phyloP scores from a whole-genome alignment of 1,284 basidiomycete genomes.

The Ganoderma resinaceum region DNA sequence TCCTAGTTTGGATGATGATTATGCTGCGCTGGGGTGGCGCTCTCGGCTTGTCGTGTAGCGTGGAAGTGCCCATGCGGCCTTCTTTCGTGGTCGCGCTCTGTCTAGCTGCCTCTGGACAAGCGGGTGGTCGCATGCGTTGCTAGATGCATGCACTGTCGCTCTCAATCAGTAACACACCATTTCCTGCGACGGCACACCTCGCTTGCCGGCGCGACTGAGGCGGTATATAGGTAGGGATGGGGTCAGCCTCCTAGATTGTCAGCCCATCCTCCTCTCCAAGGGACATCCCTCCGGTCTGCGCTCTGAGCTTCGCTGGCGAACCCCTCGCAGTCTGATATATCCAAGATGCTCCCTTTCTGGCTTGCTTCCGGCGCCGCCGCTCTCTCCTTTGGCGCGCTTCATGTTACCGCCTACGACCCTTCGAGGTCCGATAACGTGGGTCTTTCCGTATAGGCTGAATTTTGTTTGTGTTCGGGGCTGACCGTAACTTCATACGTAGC shows the following conservation, averaged over 20 bases:
- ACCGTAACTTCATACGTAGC: neutral
- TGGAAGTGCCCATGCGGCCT: neutral
- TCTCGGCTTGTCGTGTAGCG: neutral
- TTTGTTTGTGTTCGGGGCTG: neutral
- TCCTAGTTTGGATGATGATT: neutral
- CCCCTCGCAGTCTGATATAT: neutral
- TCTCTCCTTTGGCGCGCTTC: constrained; percentile 18
- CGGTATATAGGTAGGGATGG: neutral
- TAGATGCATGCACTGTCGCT: neutral
- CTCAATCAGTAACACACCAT: neutral
- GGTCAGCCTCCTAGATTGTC: neutral
- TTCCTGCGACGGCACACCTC: neutral
- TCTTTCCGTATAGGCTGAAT: constrained; percentile 9
- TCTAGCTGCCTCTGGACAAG: neutral
- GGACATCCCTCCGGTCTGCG: neutral
- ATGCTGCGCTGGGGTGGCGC: neutral
- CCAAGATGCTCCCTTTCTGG: constrained; percentile 24
- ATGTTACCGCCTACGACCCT: constrained; percentile 33
- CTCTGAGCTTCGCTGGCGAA: neutral
- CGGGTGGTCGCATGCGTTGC: neutral
- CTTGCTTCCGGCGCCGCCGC: constrained; percentile 23
- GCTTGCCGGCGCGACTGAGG: neutral
- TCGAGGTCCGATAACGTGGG: constrained; percentile 38
- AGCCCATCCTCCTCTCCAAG: neutral
- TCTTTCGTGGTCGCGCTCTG: neutral